Evolutionary conservation across 129 eudicot genomes (phyloP).

Genomic region (Pulicaria dysenterica): DNA sequence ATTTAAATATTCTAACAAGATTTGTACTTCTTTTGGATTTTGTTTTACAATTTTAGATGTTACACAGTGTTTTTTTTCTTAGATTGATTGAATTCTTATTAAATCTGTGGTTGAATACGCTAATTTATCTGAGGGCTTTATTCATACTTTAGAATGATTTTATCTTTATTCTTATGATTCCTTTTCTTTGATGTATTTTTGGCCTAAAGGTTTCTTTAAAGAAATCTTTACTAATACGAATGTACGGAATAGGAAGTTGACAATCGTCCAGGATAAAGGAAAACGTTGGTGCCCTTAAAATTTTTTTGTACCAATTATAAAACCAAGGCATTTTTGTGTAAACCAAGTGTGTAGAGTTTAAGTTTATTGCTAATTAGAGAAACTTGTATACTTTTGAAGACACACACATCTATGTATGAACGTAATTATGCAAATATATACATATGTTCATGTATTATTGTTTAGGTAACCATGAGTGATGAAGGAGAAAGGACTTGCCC

Average conservation of each 20-base stretch:
- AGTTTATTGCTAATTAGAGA: constrained; percentile 19
- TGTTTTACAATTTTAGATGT: neutral
- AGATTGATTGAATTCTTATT: neutral
- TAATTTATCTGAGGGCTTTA: neutral
- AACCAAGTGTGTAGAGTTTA: neutral
- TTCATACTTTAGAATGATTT: neutral
- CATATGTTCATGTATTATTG: constrained; percentile 19
- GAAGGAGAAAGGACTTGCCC: constrained; percentile 98
- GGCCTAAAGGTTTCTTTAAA: neutral
- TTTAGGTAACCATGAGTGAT: constrained; percentile 63
- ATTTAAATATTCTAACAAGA: constrained; percentile 5
- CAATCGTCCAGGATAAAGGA: no score
- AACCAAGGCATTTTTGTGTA: constrained; percentile 6
- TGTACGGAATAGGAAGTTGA: no score
- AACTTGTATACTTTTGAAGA: constrained; percentile 8
- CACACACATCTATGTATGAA: neutral
- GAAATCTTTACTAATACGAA: neutral
- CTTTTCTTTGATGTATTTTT: constrained; percentile 2
- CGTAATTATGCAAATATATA: neutral
- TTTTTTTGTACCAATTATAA: neutral
- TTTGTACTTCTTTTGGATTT: constrained; percentile 11
- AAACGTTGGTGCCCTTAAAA: no score
- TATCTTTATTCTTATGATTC: no score
- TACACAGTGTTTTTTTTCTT: constrained; percentile 3
- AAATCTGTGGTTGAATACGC: no score